Base-by-base conservation (phyloP, 345 rosid genomes). In the Atalantia buxifolia region DNA sequence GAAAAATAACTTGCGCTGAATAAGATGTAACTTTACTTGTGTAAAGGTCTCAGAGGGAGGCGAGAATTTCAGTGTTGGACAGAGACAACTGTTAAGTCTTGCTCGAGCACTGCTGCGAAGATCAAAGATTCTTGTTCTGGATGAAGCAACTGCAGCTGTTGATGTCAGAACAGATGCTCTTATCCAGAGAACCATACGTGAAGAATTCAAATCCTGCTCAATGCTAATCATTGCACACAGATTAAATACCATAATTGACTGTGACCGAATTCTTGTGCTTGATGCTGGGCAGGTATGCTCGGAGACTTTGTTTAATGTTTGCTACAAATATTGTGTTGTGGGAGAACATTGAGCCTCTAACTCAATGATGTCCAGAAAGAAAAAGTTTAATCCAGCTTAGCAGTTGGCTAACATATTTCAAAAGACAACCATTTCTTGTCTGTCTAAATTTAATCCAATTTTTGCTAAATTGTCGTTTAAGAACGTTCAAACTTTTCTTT, bases 61-160 rank as follows among this genome's bases (percentile, higher is more conserved):
- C 67, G 97, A 92, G 88, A 94, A 96, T 81, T 96, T 92, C 80
- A 96, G 98, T 64, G 92, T 94, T 55, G 98, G 99, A 25, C 99
- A 93, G 86, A 88, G 98, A 80, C 98, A 96, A 69, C 81, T 96
- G n/a, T 60, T 93, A 81, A 92, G 99, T 85, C 94, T 96, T 83
- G 94, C 97, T 14, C 93, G 98, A 69, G 98, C 98, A 8, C 81
- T 96, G 84, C 76, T 92, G 75, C 85, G 95, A 64, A 89, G 92
- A 82, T 90, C 97, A 31, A 96, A 96, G 89, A 91, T 96, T 81
- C 97, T 94, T 76, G 96, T 91, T 79, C 98, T 94, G 3, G 98
- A 96, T 70, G 99, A 96, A 86, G 98, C 97, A 78, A 96, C 98
- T 67, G 99, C 97, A 25, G 94, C 97, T 66, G 99, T 96, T 77